Percentiles rank a stretch among this genome's conserved stretches.
These are phyloP conservation scores for Mycena crocata DNA, from an alignment of 768 basidiomycete species.

Conservation along the genomic window DNA sequence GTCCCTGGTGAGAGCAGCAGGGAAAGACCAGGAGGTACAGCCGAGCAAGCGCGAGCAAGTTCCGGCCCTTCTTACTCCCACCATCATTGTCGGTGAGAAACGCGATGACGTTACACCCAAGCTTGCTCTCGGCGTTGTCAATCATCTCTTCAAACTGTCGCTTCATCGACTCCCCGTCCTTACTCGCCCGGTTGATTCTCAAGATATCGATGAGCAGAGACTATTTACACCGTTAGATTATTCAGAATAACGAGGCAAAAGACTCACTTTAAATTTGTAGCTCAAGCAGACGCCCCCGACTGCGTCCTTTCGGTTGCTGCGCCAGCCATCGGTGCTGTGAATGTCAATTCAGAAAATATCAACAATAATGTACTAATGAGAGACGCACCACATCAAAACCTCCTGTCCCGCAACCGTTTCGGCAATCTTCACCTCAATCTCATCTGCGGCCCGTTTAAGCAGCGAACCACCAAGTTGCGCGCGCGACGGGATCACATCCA, in stretches of 20 bases:
- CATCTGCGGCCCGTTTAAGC: conserved; percentile 30
- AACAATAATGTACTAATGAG: neutral
- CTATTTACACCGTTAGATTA: neutral
- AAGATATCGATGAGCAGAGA: conserved; percentile 34
- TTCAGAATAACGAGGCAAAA: no score
- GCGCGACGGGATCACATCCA: conserved; percentile 36
- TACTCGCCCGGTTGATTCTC: conserved; percentile 35
- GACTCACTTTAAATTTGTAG: no score
- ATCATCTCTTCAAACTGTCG: conserved; percentile 39
- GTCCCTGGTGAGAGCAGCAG: conserved; percentile 41
- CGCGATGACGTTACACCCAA: conserved; percentile 24
- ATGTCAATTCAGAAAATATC: no score
- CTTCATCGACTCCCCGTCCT: conserved; percentile 41
- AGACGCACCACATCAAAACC: conserved; percentile 25
- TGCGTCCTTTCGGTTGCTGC: no score
- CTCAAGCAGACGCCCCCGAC: no score
- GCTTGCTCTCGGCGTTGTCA: conserved; percentile 36
- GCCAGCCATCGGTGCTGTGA: no score
- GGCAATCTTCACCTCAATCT: conserved; percentile 30
- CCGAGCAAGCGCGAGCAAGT: conserved; percentile 31
- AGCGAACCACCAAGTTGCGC: conserved; percentile 35
- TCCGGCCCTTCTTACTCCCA: conserved; percentile 40
- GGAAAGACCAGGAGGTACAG: conserved; percentile 35
- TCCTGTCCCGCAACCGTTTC: conserved; percentile 24
- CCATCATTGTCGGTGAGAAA: conserved; percentile 42